Evolutionary conservation across 257 asterid species (phyloP).

Genomic region (Solanum stenotomum): DNA sequence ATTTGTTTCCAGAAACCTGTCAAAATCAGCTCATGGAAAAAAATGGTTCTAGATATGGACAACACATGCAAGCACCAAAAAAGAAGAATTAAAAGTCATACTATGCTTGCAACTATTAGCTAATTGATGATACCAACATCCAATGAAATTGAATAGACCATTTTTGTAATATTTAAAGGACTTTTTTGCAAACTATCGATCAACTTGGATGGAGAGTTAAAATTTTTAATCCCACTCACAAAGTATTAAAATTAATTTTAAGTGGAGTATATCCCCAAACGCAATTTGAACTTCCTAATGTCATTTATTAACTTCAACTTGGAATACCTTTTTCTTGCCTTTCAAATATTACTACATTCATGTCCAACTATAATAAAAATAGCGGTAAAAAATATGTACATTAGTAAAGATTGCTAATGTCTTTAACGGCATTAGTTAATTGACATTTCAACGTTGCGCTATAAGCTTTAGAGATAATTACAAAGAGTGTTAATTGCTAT

Average conservation of each 20-base stretch:
- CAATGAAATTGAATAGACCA: neutral
- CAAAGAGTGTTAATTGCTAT: too few species aligned
- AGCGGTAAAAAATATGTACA: too few species aligned
- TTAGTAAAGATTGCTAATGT: rapidly evolving
- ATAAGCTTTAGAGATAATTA: too few species aligned
- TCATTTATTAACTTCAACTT: neutral
- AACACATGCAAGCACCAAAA: neutral
- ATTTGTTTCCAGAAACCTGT: neutral
- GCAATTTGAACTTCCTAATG: neutral
- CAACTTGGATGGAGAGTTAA: neutral
- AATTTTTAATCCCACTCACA: neutral
- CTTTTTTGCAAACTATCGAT: neutral
- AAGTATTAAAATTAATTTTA: neutral
- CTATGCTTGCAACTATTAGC: neutral
- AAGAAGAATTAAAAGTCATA: neutral
- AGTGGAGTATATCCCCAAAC: neutral
- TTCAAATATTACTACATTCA: neutral
- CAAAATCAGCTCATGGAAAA: neutral
- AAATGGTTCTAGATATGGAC: neutral
- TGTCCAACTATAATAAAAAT: too few species aligned
- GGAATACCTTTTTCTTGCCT: neutral
- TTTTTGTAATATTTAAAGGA: neutral
- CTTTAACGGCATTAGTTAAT: too few species aligned
- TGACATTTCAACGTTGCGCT: too few species aligned
- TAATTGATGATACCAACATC: neutral